Base-by-base conservation (phyloP, 1,284 basidiomycete genomes). In the Bjerkandera adusta region DNA sequence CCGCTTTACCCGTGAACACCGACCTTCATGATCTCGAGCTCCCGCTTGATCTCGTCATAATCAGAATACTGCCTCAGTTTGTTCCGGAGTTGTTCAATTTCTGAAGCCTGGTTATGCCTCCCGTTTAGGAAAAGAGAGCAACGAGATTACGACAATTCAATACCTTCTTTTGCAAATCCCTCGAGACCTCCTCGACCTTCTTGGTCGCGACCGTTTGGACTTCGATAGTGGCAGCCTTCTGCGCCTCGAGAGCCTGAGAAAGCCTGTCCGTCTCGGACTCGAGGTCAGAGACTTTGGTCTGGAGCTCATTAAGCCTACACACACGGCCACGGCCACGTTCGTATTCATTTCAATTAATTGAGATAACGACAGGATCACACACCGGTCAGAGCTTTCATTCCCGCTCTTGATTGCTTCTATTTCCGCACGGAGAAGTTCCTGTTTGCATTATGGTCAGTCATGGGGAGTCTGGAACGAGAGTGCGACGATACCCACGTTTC, bases 11-110 rank as follows among this genome's bases (percentile, higher is more conserved):
- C 12, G 13, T 30, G 20, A 37, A 41, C 2, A 57, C 72, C 20
- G 44, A 91, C 93, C 82, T 97, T 97, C 90, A 97, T 91, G 57
- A 97, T 96, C 60, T 94, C 93, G 18, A 97, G 76, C 64, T 97
- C 95, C 34, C 94, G 84, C 71, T 97, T 97, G 62, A 97, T 84
- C 68, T 97, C 94, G 59, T 97, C 94, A 58, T 97, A 97, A 64
- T 97, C 92, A 3, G 67, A 67, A 57, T 86, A 90, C 55, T 82
- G 81, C 60, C 81, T 83, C 34, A 96, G 68, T 55, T 81, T 83
- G 33, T 70, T 66, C 58, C 79, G 83, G 1, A 95, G 70, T 48
- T 74, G 75, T 12, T 85, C 81, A 7, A 86, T 72, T 66, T 95
- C 91, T 2, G 65, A 60, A 3, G 64, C 66, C 81, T 84, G 41